phyloP scores from a whole-genome alignment of 2,329 filamentous ascomycete species.

The Claviceps digitariae region DNA sequence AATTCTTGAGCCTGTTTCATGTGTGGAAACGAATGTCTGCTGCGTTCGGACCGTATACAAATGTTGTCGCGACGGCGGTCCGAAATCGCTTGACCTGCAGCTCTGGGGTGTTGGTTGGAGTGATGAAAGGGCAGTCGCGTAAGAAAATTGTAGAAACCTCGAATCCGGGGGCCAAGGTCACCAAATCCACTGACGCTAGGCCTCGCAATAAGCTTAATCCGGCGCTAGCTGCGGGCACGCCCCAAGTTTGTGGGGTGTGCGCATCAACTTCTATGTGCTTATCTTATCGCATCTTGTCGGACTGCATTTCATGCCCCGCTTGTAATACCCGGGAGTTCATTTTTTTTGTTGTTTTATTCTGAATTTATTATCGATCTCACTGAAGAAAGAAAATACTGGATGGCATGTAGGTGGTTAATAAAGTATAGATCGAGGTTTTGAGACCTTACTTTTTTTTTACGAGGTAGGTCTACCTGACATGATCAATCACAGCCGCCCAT shows the following conservation, averaged over 20 bases:
- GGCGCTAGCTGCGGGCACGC: constrained; percentile 9
- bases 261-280: neutral
- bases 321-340: neutral
- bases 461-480: neutral
- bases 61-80: neutral
- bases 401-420: neutral
- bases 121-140: constrained; percentile 13
- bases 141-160: constrained; percentile 25
- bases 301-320: neutral
- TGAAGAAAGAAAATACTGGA: neutral
- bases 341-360: neutral
- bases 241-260: constrained; percentile 3
- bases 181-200: constrained; percentile 31
- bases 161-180: constrained; percentile 25
- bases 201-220: constrained; percentile 22
- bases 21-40: constrained; percentile 1
- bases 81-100: constrained; percentile 6
- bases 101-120: constrained; percentile 3
- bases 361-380: neutral
- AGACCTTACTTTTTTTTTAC: neutral
- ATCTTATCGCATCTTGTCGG: constrained; percentile 9
- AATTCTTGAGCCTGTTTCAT: neutral
- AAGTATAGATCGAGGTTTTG: neutral
- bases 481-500: neutral
- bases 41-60: neutral